Evolutionary conservation across 2,329 filamentous ascomycete genomes (phyloP), one percentile per base, ranked within the genome.

Genomic region (Pseudogymnoascus destructans): DNA sequence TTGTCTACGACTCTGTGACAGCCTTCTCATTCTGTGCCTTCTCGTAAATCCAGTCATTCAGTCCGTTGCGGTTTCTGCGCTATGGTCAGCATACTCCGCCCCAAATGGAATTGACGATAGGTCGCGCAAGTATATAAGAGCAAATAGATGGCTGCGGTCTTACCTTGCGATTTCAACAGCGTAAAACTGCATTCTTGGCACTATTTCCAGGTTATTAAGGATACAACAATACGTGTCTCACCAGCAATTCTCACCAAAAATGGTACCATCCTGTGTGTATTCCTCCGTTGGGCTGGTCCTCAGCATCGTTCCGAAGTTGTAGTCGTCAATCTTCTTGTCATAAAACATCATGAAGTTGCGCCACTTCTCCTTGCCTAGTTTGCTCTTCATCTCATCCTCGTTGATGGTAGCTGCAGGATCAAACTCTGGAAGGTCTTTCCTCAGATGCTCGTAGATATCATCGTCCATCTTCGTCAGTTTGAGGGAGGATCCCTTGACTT

Each of bases 1-100:
- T 49, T 27, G 42, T 49, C 42, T 49, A 49, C 42, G n/a, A 4
- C 42, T 49, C 42, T 49, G 42, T 49, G 23, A 49, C 42, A 27
- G 42, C 71, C 70, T 79, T 55, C 52, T 61, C 62, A 2, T 59
- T 59, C 67, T 92, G 83, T 1, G 85, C 81, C 70, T 88, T 79
- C 74, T 97, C 91, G 72, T 92, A 93, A 62, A 98, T 83, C 93
- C 93, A 98, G 73, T 98, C 93, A 69, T 98, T 98, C 60, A 97
- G 74, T 25, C 92, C 92, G 58, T 81, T 80, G 61, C 85, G 85
- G 74, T 98, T 98, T 66, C 84, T 84, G 60, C 25, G 55, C 46
- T 5, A 5, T 7, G 57, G 54, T 57, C 60, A 59, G 59, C 23
- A 23, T 52, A 42, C 35, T 52, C 21, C 9, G 1, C 30, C 5